Evolutionary conservation across 2,329 filamentous ascomycete genomes (phyloP).

Genomic region (Aspergillus puulaauensis): DNA sequence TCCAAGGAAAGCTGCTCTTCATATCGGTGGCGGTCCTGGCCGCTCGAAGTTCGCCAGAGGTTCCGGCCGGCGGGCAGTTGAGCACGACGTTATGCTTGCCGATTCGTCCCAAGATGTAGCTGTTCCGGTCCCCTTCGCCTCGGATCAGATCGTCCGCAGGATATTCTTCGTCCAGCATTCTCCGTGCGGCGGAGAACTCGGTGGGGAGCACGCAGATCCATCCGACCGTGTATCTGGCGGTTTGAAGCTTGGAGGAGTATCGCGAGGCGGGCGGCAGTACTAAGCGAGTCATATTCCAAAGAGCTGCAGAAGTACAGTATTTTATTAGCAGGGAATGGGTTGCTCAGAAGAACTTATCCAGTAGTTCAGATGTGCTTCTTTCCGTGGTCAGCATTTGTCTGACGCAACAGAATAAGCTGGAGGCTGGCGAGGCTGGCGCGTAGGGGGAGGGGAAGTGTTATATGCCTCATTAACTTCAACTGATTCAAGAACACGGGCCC

Average conservation of each 20-base stretch:
- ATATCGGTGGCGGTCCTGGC: not conserved
- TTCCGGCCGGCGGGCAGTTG: not conserved
- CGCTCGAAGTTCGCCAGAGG: not conserved
- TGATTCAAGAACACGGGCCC: too few species aligned
- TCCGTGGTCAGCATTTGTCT: too few species aligned
- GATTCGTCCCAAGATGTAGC: not conserved
- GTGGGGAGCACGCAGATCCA: not conserved
- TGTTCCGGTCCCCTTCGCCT: not conserved
- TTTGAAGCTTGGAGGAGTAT: not conserved
- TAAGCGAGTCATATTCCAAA: too few species aligned
- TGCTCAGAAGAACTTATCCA: too few species aligned
- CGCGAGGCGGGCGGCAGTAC: not conserved
- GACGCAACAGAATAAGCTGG: too few species aligned
- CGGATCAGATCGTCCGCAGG: not conserved
- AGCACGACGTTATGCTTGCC: not conserved
- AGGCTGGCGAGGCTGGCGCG: too few species aligned
- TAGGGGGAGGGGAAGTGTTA: too few species aligned
- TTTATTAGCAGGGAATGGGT: too few species aligned
- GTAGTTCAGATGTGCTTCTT: too few species aligned
- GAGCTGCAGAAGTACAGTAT: too few species aligned
- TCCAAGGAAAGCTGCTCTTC: not conserved
- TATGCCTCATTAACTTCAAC: too few species aligned
- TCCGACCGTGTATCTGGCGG: not conserved
- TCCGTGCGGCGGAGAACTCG: not conserved
- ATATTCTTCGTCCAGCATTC: not conserved